Base-by-base conservation (phyloP, 1,139 yeast species). In the Candida labiduridarum region DNA sequence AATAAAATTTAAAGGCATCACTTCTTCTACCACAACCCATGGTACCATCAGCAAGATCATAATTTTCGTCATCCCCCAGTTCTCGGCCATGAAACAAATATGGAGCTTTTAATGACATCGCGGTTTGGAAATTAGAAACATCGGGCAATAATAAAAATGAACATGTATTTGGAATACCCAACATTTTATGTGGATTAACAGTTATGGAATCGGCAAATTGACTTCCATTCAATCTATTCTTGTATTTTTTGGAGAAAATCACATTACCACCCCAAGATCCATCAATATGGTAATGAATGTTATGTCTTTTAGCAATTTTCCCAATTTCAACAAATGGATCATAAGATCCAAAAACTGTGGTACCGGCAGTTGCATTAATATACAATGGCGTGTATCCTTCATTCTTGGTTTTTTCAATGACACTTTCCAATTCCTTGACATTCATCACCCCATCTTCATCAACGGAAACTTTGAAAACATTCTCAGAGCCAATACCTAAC, bases 191-290 rank as follows among this genome's bases (percentile, higher is more conserved):
- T 3, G 96, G 96, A 62, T 89, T 89, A 16, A 85, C 82, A 2
- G 96, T 89, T 51, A 89, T 75, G n/a, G 94, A 86, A 65, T 89
- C 82, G 1, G 95, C 96, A 29, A 76, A 64, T 45, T 86, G 80
- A 34, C 80, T 66, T 1, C 96, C 96, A 8, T 65, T 61, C 57
- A 89, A 65, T 59, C 79, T 78, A 49, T 66, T 51, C 38, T 65
- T 66, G 50, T 83, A 82, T n/a, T 59, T 70, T 0, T 64, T 57
- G 29, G 91, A 84, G 67, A 89, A 89, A 0, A 86, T 78, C 9
- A 87, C 86, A 60, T 89, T 89, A 12, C 95, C 96, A 40, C 96
- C 96, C 96, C 96, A 89, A 8, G 95, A 87, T 1, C 95, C 96
- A 67, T 89, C 96, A 43, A 89, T 82, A 64, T 89, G 96, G 66